Conservation (phyloP, 495 filamentous ascomycete genomes). For the Aspergillus sclerotioniger region DNA sequence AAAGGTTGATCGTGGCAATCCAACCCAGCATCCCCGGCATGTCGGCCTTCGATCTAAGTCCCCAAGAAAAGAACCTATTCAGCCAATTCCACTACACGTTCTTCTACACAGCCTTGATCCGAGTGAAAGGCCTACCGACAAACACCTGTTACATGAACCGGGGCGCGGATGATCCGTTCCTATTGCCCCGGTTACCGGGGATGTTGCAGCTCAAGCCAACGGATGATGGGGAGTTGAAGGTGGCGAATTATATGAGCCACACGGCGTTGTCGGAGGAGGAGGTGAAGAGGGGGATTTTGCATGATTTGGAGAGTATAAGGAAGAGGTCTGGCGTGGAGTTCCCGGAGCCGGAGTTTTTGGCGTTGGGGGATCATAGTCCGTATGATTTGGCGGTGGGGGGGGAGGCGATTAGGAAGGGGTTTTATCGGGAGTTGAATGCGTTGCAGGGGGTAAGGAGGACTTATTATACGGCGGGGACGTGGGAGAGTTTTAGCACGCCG, state of each 20-base stretch:
- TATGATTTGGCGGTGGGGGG: conserved; percentile 30
- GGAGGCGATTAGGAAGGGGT: conserved; percentile 42
- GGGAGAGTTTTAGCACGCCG: conserved; percentile 26
- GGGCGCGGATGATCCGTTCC: conserved; percentile 24
- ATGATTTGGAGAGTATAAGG: conserved; percentile 12
- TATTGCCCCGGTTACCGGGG: conserved; percentile 26
- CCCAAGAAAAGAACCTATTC: conserved; percentile 37
- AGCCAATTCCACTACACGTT: conserved; percentile 25
- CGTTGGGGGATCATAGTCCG: conserved; percentile 23
- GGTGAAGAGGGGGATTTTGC: conserved; percentile 16
- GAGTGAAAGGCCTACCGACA: conserved; percentile 9
- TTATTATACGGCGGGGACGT: conserved; percentile 52
- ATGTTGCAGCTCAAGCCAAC: conserved; percentile 23
- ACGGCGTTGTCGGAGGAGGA: conserved; percentile 13
- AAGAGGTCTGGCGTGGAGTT: conserved; percentile 14
- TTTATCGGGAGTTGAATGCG: conserved; percentile 46
- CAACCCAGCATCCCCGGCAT: conserved; percentile 31
- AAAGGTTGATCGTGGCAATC: conserved; percentile 42
- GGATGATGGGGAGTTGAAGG: conserved; percentile 10
- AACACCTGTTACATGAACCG: conserved; percentile 27
- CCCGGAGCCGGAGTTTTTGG: conserved; percentile 23
- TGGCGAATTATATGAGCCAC: conserved; percentile 14
- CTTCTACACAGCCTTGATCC: conserved; percentile 22
- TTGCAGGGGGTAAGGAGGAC: conserved; percentile 53
- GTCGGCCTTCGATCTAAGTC: conserved; percentile 31